Percentiles rank a stretch among this genome's conserved stretches.
These are phyloP conservation scores for Claviceps fusiformis DNA, from an alignment of 2,329 filamentous ascomycete species.

Conservation along the genomic window DNA sequence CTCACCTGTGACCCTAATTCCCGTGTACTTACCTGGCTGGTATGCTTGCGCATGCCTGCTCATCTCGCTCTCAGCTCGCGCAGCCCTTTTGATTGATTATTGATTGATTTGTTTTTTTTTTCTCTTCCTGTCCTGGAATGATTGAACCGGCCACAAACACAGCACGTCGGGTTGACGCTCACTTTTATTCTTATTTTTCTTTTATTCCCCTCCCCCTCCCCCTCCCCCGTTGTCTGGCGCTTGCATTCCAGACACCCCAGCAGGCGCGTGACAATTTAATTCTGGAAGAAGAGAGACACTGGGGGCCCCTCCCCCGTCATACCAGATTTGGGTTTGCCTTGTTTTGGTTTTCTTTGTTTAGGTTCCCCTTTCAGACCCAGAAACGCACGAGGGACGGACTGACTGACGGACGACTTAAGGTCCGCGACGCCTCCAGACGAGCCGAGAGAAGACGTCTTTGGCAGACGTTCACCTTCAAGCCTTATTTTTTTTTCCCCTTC, in stretches of 20 bases:
- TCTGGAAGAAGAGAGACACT: neutral
- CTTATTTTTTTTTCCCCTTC: no score
- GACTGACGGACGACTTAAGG: no score
- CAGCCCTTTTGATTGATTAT: neutral
- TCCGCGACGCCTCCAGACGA: no score
- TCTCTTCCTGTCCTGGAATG: neutral
- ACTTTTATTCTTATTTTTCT: neutral
- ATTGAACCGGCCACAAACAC: neutral
- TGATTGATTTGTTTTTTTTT: neutral
- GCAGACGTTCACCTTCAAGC: no score
- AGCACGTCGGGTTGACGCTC: neutral
- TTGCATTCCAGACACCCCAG: neutral
- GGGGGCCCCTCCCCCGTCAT: no score
- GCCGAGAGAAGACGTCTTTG: no score
- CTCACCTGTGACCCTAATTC: neutral
- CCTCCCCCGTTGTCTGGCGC: neutral
- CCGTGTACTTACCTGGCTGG: no score
- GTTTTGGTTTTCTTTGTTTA: no score
- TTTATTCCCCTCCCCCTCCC: no score
- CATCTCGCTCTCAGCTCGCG: neutral
- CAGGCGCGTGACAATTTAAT: neutral
- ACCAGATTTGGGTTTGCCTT: no score
- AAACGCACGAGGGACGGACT: no score
- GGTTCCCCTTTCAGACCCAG: no score
- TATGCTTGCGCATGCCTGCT: neutral